Conservation (phyloP, 1,284 basidiomycete species). For the Phaffia rhodozyma region DNA sequence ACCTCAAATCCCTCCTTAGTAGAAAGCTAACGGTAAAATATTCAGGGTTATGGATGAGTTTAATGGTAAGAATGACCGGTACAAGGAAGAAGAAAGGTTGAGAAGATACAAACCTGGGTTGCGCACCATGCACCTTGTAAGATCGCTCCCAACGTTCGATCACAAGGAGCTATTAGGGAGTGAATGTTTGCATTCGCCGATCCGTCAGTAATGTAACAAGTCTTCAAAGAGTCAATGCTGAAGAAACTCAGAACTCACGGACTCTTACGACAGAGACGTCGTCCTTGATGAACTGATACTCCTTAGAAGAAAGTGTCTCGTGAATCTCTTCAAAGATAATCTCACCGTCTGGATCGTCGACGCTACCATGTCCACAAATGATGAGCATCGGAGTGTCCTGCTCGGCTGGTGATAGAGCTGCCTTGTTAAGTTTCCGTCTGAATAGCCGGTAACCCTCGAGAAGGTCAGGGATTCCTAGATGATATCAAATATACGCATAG, state of each 20-base stretch:
- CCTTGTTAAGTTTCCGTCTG: conserved; percentile 47
- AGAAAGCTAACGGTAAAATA: conserved; percentile 54
- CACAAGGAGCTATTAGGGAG: conserved; percentile 17
- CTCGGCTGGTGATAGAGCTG: conserved; percentile 28
- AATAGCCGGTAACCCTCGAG: conserved; percentile 64
- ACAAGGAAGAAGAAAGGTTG: conserved; percentile 4
- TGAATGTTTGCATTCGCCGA: neutral
- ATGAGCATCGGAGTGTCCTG: conserved; percentile 64
- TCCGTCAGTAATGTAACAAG: neutral
- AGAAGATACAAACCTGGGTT: neutral
- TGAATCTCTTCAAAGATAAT: conserved; percentile 70
- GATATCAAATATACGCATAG: neutral
- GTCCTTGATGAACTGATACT: conserved; percentile 25
- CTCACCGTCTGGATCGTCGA: conserved; percentile 49
- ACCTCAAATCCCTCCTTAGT: conserved; percentile 83
- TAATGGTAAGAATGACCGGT: conserved; percentile 50
- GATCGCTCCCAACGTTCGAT: conserved; percentile 30
- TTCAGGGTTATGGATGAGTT: conserved; percentile 61
- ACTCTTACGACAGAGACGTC: conserved; percentile 28
- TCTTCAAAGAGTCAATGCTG: neutral
- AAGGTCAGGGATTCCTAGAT: conserved; percentile 28
- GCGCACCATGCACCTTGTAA: conserved; percentile 27
- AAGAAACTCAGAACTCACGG: neutral
- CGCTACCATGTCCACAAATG: conserved; percentile 74
- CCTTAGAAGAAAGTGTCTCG: conserved; percentile 36